phyloP scores from a whole-genome alignment of 306 rosid species.

The Prunus dulcis region DNA sequence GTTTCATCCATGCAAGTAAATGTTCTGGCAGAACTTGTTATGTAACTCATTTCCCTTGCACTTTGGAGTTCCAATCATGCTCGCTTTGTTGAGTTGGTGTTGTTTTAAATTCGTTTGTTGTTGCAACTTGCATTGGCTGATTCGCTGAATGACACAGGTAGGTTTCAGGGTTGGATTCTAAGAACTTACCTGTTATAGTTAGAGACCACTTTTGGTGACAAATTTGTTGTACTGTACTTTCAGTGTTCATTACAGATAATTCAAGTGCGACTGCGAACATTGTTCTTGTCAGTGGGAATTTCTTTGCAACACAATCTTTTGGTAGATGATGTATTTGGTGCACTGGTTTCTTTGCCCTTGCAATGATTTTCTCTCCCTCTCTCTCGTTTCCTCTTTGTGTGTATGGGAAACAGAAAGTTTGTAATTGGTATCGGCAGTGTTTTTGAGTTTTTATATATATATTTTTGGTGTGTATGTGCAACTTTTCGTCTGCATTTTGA shows the following conservation, averaged over 20 bases:
- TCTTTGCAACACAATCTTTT: neutral
- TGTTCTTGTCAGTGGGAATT: neutral
- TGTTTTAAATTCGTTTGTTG: neutral
- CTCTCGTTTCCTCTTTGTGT: neutral
- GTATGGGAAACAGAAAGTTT: neutral
- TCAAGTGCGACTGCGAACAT: neutral
- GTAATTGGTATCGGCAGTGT: neutral
- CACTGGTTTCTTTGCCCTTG: neutral
- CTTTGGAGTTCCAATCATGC: neutral
- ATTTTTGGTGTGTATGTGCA: neutral
- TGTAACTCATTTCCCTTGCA: no score
- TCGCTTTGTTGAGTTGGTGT: neutral
- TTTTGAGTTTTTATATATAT: neutral
- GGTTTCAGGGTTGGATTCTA: constrained; percentile 1
- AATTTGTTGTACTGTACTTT: neutral
- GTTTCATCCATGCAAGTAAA: no score
- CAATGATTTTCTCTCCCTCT: neutral
- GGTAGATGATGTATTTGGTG: neutral
- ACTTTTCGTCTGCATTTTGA: constrained; percentile 1
- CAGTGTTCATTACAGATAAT: neutral
- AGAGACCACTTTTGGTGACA: neutral
- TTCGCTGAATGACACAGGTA: neutral
- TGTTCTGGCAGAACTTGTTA: no score
- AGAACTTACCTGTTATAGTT: neutral
- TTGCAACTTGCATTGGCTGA: neutral